Evolutionary conservation across 768 basidiomycete species (phyloP), one percentile per base, ranked within the genome.

Genomic region (Amanita muscaria): DNA sequence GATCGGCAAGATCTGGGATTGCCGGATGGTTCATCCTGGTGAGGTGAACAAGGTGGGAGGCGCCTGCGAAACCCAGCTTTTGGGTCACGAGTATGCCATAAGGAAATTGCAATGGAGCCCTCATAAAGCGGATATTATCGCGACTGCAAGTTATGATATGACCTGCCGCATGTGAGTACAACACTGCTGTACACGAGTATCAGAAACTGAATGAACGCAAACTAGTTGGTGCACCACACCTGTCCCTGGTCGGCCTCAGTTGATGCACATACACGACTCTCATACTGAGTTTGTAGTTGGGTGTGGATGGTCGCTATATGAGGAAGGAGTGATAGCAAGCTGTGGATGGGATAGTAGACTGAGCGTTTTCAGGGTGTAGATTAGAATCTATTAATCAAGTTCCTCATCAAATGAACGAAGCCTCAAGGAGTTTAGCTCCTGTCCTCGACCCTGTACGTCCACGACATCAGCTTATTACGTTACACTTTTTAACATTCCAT

Each of bases 241-340:
- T 8, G 53, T 60, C 1, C 61, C 71, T 19, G 69, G 70, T 19
- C 66, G 74, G 43, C 62, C 70, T 2, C 72, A 79, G 48, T 58
- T 85, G 39, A 58, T 84, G 47, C 61, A 80, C 48, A 82, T 91
- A 25, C 84, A 96, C 57, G 83, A 90, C 57, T 69, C 80, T 5
- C 94, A 98, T 58, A 93, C 88, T 2, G 94, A 98, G 64, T 97
- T 98, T 62, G 90, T 94, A 18, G 86, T 87, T 32, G 93, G 89
- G 0, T 83, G 87, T 56, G 74, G 76, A 37, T 96, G 93, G 92
- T 89, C 88, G n/a, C 61, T 96, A 54, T 92, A 80, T 51, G 90
- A 96, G 38, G 81, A 88, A 56, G 88, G 88, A 1, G 58, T 91
- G 14, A 56, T 98, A 37, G 91, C 88, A 31, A 93, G 83, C 48